Evolutionary conservation across 2,329 filamentous ascomycete genomes (phyloP), one percentile per base, ranked within the genome.

Genomic region (Penicillium sp.): DNA sequence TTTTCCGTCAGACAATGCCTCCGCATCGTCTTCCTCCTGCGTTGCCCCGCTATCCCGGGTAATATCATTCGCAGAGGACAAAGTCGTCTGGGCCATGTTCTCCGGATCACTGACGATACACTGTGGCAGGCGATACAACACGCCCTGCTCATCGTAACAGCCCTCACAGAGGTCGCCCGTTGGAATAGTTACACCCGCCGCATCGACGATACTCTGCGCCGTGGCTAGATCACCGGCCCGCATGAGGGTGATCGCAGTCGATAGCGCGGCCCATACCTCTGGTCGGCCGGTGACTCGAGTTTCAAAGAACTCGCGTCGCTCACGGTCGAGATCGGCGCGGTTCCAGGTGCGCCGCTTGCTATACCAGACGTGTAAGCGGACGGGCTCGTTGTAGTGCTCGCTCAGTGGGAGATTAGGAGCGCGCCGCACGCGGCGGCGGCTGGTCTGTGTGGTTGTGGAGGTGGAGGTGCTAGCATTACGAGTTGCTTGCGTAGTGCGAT

Each of bases 271-370:
- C 94, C 94, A 98, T 28, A 95, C 84, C 75, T 97, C 91, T 4
- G 83, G 71, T 4, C 87, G 84, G 2, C 92, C 92, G 0, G 89
- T 90, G 16, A 96, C 91, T 51, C 92, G 83, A 1, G 93, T 97
- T 63, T 97, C 93, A 76, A 96, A 98, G 81, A 96, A 97, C 63
- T 92, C 92, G 52, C 79, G 80, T 52, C 94, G 85, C 78, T 97
- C 91, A 35, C 82, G 83, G 60, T 87, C 85, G 2, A 97, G 81
- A 56, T 89, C 81, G 16, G 78, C 72, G n/a, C 84, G 86, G 0
- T 90, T 93, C 91, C 91, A 96, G 16, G 79, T 76, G 22, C 85
- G 85, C 56, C 83, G 82, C 63, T 83, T 84, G 59, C 88, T 86
- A 13, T 80, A 80, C 90, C 90, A 93, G 57, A 83, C 78, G 68